Base-by-base conservation (phyloP, 805 yeast genomes). In the Zygoascus flipseniorum region DNA sequence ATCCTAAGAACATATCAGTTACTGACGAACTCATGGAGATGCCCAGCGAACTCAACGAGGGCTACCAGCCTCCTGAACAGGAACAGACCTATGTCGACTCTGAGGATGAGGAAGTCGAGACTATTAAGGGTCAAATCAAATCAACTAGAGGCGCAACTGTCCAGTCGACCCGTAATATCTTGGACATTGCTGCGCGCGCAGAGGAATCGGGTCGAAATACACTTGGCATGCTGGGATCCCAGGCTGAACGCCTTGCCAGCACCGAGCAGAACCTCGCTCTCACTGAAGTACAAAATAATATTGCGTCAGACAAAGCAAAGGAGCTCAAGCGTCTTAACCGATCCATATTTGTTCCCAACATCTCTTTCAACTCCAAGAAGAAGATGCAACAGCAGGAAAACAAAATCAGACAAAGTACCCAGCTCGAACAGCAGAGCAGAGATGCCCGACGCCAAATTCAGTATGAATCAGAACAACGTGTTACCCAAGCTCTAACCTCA, bases 201-300 rank as follows among this genome's bases (percentile, higher is more conserved):
- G 89, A 84, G 63, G 79, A 78, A 56, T 75, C 84, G 5, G 92
- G 89, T 39, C 74, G 83, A 57, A 90, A 92, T 65, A 85, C 97
- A 0, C 70, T 92, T 57, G 97, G 97, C 31, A 81, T 88, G 81
- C 76, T 93, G 48, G 99, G 99, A 26, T 80, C 90, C n/a, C 98
- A 93, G 69, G 82, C 93, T 54, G 97, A 89, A 65, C 76, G 88
- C 48, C 73, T 93, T 58, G 86, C 85, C 67, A 81, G 80, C 62
- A 82, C 90, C 19, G 97, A 93, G 65, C 80, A 80, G 58, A 83
- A 83, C 59, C 72, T 92, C 60, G 80, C 86, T 52, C 71, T 86
- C 52, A 88, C 95, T 51, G 85, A 83, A 54, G 83, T 88, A 2
- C 96, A 89, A 66, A 86, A 87, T 54, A 75, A 82, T 60, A 79